Evolutionary conservation across 164 flowering plant species (phyloP), one percentile per base, ranked within the genome.

Genomic region (Chloranthus sessilifolius): DNA sequence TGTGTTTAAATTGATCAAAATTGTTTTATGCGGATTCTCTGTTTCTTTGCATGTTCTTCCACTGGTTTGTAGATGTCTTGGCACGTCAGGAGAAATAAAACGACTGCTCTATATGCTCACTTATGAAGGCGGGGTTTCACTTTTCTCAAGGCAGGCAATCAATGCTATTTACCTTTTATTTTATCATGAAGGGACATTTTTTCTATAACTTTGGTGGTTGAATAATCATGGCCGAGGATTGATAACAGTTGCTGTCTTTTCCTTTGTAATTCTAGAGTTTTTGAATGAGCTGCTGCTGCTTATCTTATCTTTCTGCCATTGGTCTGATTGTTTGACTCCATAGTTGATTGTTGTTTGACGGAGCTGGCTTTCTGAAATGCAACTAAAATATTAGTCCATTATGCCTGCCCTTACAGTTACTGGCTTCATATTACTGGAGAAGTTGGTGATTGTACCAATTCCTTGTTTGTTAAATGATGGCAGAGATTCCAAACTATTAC

Each of bases 61-160:
- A 74, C 75, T 81, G 83, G 79, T 77, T 65, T 82, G 83, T 79
- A 82, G 91, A 83, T 74, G 69, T 74, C 85, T 64, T 78, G 86
- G 83, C 75, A 82, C 75, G 70, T 76, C 76, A 45, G 79, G 81
- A 70, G 79, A 77, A 66, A 60, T 58, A 75, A 15, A 73, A 69
- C 76, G 49, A 75, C 84, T 79, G 82, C 80, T 78, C 81, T 79
- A 61, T 70, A 65, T 77, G 84, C 79, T 79, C 80, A 76, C 63
- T 80, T 64, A 53, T 83, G 82, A 77, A 74, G 95, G 73, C 69
- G 66, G 80, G 71, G 63, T 79, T 78, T 78, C 81, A 61, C 82
- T 77, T 58, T 83, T 78, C 79, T 73, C 76, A 68, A 80, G 81
- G 76, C 89, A 80, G 88, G 85, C 86, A 76, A 72, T 63, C 63